Percentiles rank a stretch among this genome's conserved stretches.
phyloP scores from a whole-genome alignment of 805 yeast species.

The Scheffersomyces ergatensis region DNA sequence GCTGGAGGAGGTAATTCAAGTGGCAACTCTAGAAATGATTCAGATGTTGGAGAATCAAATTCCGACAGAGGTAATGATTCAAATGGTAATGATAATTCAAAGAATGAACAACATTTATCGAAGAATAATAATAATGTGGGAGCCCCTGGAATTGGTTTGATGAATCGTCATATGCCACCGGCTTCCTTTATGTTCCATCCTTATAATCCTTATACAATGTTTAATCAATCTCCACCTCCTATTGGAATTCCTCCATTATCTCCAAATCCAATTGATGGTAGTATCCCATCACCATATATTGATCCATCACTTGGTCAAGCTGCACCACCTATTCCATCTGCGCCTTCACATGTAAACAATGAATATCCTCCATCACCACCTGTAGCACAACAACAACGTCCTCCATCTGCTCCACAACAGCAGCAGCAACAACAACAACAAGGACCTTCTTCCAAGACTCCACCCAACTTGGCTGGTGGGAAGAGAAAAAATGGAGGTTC shows the following conservation, averaged over 20 bases:
- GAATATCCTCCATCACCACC: background rate
- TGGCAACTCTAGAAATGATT: background rate
- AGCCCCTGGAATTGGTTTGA: conserved; percentile 30
- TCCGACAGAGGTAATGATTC: conserved; percentile 2
- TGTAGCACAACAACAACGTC: background rate
- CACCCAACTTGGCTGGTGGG: conserved; percentile 1
- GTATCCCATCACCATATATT: conserved; percentile 9
- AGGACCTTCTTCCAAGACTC: background rate
- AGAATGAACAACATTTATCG: background rate
- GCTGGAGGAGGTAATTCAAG: conserved; percentile 1
- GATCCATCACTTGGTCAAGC: conserved; percentile 4
- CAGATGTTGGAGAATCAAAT: conserved; percentile 5
- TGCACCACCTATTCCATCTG: conserved; percentile 10
- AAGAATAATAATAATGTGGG: conserved; percentile 4
- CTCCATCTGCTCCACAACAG: background rate
- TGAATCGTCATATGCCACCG: conserved; percentile 30
- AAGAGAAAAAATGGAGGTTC: conserved; percentile 1
- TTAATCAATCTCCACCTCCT: conserved; percentile 24
- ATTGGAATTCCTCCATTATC: conserved; percentile 1
- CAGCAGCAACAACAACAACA: too few relatives aligned
- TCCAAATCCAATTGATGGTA: background rate
- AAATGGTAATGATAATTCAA: background rate
- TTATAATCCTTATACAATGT: conserved; percentile 46
- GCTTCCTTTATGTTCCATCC: conserved; percentile 49
- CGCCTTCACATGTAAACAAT: conserved; percentile 5